Evolutionary conservation across 352 stramenopile genomes (phyloP).

Genomic region (Phytophthora sp.): DNA sequence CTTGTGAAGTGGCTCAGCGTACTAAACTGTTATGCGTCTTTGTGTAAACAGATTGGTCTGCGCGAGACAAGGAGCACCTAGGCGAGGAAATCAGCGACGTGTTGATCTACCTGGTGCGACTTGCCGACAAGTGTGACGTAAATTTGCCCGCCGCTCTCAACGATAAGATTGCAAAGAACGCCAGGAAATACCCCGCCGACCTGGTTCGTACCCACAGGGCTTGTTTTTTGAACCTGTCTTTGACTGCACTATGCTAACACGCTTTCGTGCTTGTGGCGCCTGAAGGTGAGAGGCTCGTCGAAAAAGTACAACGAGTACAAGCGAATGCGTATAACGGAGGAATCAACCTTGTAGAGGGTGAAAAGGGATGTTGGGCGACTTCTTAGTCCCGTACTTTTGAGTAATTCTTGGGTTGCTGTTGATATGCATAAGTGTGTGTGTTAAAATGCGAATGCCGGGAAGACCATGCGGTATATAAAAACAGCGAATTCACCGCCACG

Average conservation of each 20-base stretch:
- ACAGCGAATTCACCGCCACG: slow-evolving; percentile 30
- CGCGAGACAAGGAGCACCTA: slow-evolving; percentile 89
- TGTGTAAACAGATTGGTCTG: slow-evolving; percentile 59
- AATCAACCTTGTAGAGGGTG: slow-evolving; percentile 45
- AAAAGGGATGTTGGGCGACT: too few relatives aligned
- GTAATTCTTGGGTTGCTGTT: too few relatives aligned
- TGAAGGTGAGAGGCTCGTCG: slow-evolving; percentile 63
- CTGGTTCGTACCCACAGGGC: slow-evolving; percentile 28
- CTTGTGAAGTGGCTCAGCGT: too few relatives aligned
- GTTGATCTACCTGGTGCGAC: slow-evolving; percentile 95
- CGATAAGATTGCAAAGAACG: slow-evolving; percentile 94
- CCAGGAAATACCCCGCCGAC: slow-evolving; percentile 79
- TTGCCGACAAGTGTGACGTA: slow-evolving; percentile 93
- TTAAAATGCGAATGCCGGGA: not conserved
- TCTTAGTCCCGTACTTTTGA: too few relatives aligned
- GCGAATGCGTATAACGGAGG: slow-evolving; percentile 55
- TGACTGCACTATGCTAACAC: not conserved
- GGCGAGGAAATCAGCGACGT: slow-evolving; percentile 97
- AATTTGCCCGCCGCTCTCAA: slow-evolving; percentile 88
- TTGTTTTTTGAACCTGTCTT: not conserved
- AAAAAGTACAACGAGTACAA: slow-evolving; percentile 89
- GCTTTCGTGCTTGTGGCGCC: not conserved
- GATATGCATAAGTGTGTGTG: too few relatives aligned
- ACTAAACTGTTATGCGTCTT: not conserved
- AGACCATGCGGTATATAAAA: slow-evolving; percentile 25